phyloP scores from a whole-genome alignment of 2,329 filamentous ascomycete species.

The Hymenoscyphus repandus region DNA sequence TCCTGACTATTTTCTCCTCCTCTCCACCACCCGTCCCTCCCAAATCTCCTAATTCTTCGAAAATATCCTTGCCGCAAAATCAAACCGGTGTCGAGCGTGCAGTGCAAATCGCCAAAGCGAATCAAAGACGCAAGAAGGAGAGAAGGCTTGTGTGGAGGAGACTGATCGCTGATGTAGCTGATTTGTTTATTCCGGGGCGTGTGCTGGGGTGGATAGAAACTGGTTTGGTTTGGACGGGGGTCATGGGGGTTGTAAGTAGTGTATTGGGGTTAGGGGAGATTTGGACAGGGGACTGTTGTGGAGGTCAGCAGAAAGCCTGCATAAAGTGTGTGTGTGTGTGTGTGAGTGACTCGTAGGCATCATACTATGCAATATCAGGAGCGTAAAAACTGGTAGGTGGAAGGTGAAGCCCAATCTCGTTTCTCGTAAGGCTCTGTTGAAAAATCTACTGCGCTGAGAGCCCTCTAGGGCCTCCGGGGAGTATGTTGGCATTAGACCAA shows the following conservation, averaged over 20 bases:
- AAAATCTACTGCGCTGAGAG: no score
- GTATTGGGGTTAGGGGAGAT: slow-evolving; percentile 54
- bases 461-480: no score
- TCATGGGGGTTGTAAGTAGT: slow-evolving; percentile 57
- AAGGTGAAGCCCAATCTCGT: no score
- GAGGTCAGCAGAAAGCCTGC: no score
- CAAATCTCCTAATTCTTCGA: neutral
- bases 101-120: slow-evolving; percentile 8
- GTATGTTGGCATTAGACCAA: no score
- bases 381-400: no score
- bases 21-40: neutral
- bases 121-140: slow-evolving; percentile 26
- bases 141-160: slow-evolving; percentile 39
- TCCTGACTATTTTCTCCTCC: slow-evolving; percentile 6
- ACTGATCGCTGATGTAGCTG: slow-evolving; percentile 52
- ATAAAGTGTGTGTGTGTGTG: no score
- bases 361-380: no score
- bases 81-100: neutral
- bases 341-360: no score
- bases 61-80: neutral
- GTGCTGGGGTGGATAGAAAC: slow-evolving; percentile 55
- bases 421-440: no score
- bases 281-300: slow-evolving; percentile 38
- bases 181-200: slow-evolving; percentile 56
- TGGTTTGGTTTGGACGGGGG: slow-evolving; percentile 46